These are phyloP conservation scores for Bipolaris sorokiniana DNA, from an alignment of 2,329 filamentous ascomycete genomes.

Conservation along the genomic window DNA sequence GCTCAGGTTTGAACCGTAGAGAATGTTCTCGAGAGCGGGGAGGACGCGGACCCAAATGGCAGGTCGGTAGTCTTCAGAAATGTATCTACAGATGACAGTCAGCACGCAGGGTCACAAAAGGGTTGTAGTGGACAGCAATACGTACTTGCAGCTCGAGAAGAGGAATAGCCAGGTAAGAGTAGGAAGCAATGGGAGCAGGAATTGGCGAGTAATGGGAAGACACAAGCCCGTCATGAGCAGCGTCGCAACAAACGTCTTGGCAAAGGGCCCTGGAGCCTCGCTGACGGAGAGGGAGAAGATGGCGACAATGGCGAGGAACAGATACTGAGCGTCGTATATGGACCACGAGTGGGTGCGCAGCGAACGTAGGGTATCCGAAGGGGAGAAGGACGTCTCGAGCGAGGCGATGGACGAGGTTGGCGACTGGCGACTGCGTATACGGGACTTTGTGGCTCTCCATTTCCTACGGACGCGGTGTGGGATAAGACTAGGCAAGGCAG, in stretches of 20 bases:
- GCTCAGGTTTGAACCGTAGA: constrained; percentile 94
- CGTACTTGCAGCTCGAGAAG: constrained; percentile 92
- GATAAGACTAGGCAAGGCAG: constrained; percentile 59
- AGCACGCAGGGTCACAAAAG: constrained; percentile 20
- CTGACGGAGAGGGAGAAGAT: constrained; percentile 86
- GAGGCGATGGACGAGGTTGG: constrained; percentile 75
- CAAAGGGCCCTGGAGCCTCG: constrained; percentile 74
- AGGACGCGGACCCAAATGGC: constrained; percentile 96
- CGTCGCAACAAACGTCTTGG: constrained; percentile 75
- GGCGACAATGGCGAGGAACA: constrained; percentile 73
- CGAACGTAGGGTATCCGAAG: constrained; percentile 75
- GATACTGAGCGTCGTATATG: constrained; percentile 83
- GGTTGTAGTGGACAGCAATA: constrained; percentile 30
- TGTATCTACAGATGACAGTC: constrained; percentile 67
- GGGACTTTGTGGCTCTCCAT: constrained; percentile 65
- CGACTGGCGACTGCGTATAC: constrained; percentile 69
- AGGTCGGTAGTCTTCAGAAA: constrained; percentile 84
- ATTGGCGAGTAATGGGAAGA: constrained; percentile 85
- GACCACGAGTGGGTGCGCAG: constrained; percentile 81
- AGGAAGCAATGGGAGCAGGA: constrained; percentile 85
- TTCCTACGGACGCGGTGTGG: constrained; percentile 71
- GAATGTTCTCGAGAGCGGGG: constrained; percentile 91
- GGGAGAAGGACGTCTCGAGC: constrained; percentile 82
- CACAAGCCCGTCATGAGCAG: constrained; percentile 73
- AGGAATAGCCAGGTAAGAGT: constrained; percentile 87